Percentiles rank a stretch among this genome's conserved stretches.
Evolutionary conservation across 768 basidiomycete species (phyloP).

Genomic region (Nidula microcarpa): DNA sequence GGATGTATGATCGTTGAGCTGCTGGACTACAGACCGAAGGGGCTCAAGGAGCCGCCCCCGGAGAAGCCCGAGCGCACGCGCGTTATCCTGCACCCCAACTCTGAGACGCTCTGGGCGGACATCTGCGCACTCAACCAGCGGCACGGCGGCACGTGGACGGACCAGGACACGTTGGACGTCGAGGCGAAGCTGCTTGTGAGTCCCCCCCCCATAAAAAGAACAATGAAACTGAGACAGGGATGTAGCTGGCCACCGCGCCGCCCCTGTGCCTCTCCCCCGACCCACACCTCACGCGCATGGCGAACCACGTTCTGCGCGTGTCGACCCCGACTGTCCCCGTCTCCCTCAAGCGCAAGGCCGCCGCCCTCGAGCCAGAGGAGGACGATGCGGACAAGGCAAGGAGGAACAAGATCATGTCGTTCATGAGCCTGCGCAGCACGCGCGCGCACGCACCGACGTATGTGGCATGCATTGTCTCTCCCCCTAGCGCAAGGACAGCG

Average conservation of each 20-base stretch:
- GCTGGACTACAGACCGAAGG: constrained; percentile 67
- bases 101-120: constrained; percentile 78
- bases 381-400: constrained; percentile 75
- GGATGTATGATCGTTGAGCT: constrained; percentile 87
- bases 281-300: constrained; percentile 70
- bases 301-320: constrained; percentile 69
- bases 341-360: constrained; percentile 76
- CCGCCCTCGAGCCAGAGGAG: constrained; percentile 66
- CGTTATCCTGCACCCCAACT: constrained; percentile 73
- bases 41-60: constrained; percentile 50
- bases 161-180: constrained; percentile 66
- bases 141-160: constrained; percentile 58
- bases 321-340: constrained; percentile 70
- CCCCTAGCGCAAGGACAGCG: background rate
- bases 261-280: constrained; percentile 81
- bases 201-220: constrained; percentile 5
- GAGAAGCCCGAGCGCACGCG: constrained; percentile 63
- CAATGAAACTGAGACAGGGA: no score
- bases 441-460: constrained; percentile 52
- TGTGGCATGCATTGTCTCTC: constrained; percentile 7
- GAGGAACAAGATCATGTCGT: constrained; percentile 71
- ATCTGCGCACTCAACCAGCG: constrained; percentile 67
- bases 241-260: constrained; percentile 67
- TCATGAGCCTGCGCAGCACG: constrained; percentile 64
- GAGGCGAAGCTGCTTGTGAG: constrained; percentile 74